A percentile compares a stretch with the other conserved stretches of the same genome.
Conservation (phyloP, 257 asterid genomes). For the Jacaranda copaia region DNA sequence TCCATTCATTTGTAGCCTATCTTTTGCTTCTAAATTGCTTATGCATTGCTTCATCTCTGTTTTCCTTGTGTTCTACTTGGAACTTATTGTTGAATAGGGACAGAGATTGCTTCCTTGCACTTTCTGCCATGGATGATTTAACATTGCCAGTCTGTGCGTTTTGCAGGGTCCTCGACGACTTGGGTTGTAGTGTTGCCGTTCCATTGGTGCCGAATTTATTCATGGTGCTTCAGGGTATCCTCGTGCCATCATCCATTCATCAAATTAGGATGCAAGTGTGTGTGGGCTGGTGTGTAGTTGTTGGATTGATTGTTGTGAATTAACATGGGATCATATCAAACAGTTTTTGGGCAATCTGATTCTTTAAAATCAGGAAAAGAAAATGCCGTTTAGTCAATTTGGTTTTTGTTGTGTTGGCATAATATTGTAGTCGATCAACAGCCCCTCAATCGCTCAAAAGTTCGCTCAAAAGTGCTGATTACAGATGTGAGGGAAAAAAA, state of each 20-base stretch:
- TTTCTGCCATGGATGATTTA: not conserved
- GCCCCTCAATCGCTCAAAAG: too few species aligned
- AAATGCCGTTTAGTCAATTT: too few species aligned
- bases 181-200: conserved; percentile 24
- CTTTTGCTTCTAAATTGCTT: not conserved
- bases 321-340: conserved; percentile 13
- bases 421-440: not conserved
- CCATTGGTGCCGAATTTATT: conserved; percentile 23
- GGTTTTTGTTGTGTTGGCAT: not conserved
- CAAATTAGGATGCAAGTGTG: conserved; percentile 17
- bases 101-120: not conserved
- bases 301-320: conserved; percentile 6
- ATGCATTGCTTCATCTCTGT: not conserved
- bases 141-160: not conserved
- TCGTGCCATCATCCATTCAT: not conserved
- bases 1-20: not conserved
- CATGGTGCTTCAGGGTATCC: not conserved
- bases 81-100: too few species aligned
- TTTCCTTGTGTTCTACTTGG: not conserved
- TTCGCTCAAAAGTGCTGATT: too few species aligned
- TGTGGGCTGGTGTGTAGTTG: not conserved
- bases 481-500: too few species aligned
- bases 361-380: not conserved
- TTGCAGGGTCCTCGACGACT: conserved; percentile 21
- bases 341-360: not conserved